A percentile compares a stretch with the other conserved stretches of the same genome.
Evolutionary conservation across 1,284 basidiomycete genomes (phyloP).

Genomic region (Cryptococcus sp.): DNA sequence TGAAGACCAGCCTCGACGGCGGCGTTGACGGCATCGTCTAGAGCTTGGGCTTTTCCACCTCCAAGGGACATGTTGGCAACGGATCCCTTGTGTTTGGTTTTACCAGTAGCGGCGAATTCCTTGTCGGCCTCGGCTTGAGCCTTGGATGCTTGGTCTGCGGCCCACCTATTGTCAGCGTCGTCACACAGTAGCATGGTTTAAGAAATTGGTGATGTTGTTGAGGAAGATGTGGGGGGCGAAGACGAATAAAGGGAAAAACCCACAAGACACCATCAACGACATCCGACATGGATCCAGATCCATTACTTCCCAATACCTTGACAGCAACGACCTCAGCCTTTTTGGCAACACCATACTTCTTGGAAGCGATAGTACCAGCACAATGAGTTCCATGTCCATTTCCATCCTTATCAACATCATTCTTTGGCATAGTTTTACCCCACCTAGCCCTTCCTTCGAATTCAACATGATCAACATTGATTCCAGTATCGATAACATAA

Average conservation of each 20-base stretch:
- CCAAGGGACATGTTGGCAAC: slow-evolving; percentile 98
- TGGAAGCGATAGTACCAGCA: slow-evolving; percentile 73
- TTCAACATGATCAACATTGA: slow-evolving; percentile 80
- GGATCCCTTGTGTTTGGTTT: slow-evolving; percentile 81
- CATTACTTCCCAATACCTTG: slow-evolving; percentile 92
- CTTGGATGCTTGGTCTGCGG: slow-evolving; percentile 60
- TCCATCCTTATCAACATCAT: slow-evolving; percentile 70
- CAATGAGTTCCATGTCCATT: slow-evolving; percentile 71
- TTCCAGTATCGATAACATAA: slow-evolving; percentile 61
- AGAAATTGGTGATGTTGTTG: too few relatives aligned
- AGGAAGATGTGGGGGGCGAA: neutral
- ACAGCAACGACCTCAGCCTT: slow-evolving; percentile 84
- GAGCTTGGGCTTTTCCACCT: slow-evolving; percentile 83
- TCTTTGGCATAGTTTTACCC: slow-evolving; percentile 75
- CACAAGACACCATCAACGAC: slow-evolving; percentile 74
- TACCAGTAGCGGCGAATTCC: slow-evolving; percentile 62
- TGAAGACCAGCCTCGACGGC: slow-evolving; percentile 82
- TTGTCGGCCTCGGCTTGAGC: slow-evolving; percentile 57
- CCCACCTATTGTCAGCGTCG: slow-evolving; percentile 55
- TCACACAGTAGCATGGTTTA: neutral
- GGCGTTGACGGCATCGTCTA: slow-evolving; percentile 80
- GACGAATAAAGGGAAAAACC: slow-evolving; percentile 12
- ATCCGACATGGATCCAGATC: slow-evolving; percentile 93
- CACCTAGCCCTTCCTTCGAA: slow-evolving; percentile 81
- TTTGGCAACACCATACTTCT: slow-evolving; percentile 91